phyloP scores from a whole-genome alignment of 352 stramenopile genomes.

The Phytophthora pinifolia region DNA sequence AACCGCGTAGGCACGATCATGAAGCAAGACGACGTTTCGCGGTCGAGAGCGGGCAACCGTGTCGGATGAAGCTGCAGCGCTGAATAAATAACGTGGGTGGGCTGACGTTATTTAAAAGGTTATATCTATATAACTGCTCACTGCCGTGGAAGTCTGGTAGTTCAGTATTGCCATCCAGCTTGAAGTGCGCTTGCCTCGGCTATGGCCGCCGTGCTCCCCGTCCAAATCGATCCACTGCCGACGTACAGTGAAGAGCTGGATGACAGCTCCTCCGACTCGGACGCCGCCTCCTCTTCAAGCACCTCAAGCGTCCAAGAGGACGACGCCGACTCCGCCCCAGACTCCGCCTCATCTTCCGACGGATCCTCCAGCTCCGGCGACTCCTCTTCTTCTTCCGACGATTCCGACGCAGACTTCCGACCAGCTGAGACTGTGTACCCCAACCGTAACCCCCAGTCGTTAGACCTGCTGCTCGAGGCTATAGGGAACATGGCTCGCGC shows the following conservation, averaged over 20 bases:
- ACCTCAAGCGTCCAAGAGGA: conserved; percentile 23
- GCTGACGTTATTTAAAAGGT: too few relatives aligned
- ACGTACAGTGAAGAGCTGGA: conserved; percentile 6
- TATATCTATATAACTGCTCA: too few relatives aligned
- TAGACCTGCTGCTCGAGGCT: conserved; percentile 13
- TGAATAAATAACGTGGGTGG: too few relatives aligned
- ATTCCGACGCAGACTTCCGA: conserved; percentile 14
- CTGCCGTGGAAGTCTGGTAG: too few relatives aligned
- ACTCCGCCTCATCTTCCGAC: conserved; percentile 6
- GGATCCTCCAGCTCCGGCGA: not conserved
- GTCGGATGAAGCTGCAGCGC: not conserved
- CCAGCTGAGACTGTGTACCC: conserved; percentile 5
- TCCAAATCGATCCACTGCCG: conserved; percentile 1
- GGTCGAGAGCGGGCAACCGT: conserved; percentile 9
- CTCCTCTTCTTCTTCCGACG: conserved; percentile 9
- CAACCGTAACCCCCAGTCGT: not conserved
- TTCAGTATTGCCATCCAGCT: not conserved
- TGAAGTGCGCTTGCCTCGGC: conserved; percentile 11
- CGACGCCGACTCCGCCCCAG: conserved; percentile 13
- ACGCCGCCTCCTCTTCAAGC: conserved; percentile 6
- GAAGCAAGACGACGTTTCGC: conserved; percentile 23
- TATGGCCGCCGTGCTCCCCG: conserved; percentile 20
- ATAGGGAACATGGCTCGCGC: conserved; percentile 29
- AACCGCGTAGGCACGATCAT: conserved; percentile 82
- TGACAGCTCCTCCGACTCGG: conserved; percentile 9